Evolutionary conservation across 306 rosid species (phyloP).

Genomic region (Arachis stenosperma): DNA sequence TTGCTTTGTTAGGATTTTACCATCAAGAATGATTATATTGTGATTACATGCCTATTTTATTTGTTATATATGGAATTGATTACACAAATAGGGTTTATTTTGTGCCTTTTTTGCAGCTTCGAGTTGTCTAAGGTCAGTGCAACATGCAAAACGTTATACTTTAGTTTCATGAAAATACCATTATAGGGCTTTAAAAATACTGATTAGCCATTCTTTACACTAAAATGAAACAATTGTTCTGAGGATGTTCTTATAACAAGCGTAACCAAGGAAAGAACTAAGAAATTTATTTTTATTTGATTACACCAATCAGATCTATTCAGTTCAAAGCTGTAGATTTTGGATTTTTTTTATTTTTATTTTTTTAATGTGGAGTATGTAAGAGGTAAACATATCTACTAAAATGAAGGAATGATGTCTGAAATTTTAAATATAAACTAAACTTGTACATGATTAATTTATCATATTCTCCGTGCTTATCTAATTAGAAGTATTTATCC

Average conservation of each 20-base stretch:
- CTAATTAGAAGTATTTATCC: slow-evolving; percentile 5
- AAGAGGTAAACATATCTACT: not conserved
- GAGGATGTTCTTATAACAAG: not conserved
- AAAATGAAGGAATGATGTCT: not conserved
- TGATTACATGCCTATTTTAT: not conserved
- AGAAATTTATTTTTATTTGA: not conserved
- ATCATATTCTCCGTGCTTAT: not conserved
- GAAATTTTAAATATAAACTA: not conserved
- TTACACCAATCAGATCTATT: not conserved
- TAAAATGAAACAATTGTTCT: not conserved
- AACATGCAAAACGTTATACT: not conserved
- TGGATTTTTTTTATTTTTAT: slow-evolving; percentile 2
- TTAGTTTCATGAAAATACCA: not conserved
- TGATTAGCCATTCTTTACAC: not conserved
- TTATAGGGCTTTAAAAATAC: not conserved
- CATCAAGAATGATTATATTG: not conserved
- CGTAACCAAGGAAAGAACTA: slow-evolving; percentile 2
- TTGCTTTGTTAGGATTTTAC: not conserved
- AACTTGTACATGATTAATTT: not conserved
- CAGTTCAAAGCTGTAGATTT: slow-evolving; percentile 7
- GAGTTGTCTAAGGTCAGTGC: not conserved
- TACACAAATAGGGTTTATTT: not conserved
- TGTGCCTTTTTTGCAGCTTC: not conserved
- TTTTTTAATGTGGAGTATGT: no score
- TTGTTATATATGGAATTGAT: not conserved